phyloP scores from a whole-genome alignment of 257 asterid genomes.

The Nicotiana otophora region DNA sequence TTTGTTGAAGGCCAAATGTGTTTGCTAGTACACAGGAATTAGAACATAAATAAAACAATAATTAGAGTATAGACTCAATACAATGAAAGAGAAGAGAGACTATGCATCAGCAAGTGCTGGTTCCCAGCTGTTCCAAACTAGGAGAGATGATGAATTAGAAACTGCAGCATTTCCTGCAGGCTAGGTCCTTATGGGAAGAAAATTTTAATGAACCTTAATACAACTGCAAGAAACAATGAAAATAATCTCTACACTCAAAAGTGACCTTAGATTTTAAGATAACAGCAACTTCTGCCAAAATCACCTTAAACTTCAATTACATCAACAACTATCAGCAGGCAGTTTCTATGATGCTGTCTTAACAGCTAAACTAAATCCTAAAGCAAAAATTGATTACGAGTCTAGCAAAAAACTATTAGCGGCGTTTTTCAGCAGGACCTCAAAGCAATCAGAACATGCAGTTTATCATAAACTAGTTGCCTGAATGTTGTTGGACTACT shows the following conservation, averaged over 20 bases:
- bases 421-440: neutral
- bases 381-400: neutral
- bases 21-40: too few relatives aligned
- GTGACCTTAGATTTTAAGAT: neutral
- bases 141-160: too few relatives aligned
- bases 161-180: too few relatives aligned
- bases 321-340: neutral
- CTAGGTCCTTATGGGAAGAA: neutral
- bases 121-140: too few relatives aligned
- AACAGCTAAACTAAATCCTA: neutral
- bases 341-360: neutral
- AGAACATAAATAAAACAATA: too few relatives aligned
- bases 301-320: conserved; percentile 5
- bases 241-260: neutral
- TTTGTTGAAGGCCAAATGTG: too few relatives aligned
- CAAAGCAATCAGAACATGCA: neutral
- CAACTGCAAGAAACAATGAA: neutral
- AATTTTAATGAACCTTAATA: neutral
- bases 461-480: neutral
- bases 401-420: neutral
- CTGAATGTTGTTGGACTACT: neutral
- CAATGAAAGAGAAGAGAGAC: too few relatives aligned
- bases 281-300: neutral
- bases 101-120: too few relatives aligned
- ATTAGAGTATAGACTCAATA: too few relatives aligned